Base-by-base conservation (phyloP, 371 early-diverging fungal species). In the Mortierella sp. region DNA sequence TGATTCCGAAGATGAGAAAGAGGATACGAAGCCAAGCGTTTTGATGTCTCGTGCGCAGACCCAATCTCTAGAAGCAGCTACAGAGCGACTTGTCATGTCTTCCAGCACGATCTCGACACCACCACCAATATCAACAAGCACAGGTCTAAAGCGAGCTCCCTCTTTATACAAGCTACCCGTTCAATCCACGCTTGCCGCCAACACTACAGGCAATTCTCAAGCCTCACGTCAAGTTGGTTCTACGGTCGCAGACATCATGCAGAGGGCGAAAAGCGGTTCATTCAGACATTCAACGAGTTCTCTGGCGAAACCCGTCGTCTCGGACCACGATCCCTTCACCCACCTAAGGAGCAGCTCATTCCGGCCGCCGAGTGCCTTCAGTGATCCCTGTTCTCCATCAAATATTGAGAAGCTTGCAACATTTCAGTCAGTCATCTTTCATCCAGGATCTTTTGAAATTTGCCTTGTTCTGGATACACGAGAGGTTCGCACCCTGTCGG, bases 401-500 rank as follows among this genome's bases (percentile, higher is more conserved):
- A 43, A 46, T 14, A 62, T 78, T 28, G 60, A 59, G n/a, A 21
- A 43, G 2, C 49, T 72, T 3, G 67, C 61, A 7, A 48, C 10
- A 6, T 78, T 71, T 10, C 45, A 54, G 39, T 68, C 72, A 0
- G 42, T 73, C 16, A 39, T 59, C 1, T 79, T 83, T 26, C 64
- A 48, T 3, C 87, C 90, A 2, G 86, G 85, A 8, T 70, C 83
- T 16, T 95, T 89, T 70, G 93, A 96, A 13, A 82, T 97, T 10
- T 64, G 88, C 12, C 74, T 95, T 19, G 59, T 96, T 0, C 68
- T 98, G 1, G 98, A 98, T 78, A 87, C 66, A 39, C 91, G 98
- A 13, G 98, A 98, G 79, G 84, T 95, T 38, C 87, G 86, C 49
- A 82, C 79, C 27, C 72, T 71, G 16, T 69, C 67, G 3, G 92